Evolutionary conservation across 257 asterid genomes (phyloP).

Genomic region (Ajuga chamaepitys): DNA sequence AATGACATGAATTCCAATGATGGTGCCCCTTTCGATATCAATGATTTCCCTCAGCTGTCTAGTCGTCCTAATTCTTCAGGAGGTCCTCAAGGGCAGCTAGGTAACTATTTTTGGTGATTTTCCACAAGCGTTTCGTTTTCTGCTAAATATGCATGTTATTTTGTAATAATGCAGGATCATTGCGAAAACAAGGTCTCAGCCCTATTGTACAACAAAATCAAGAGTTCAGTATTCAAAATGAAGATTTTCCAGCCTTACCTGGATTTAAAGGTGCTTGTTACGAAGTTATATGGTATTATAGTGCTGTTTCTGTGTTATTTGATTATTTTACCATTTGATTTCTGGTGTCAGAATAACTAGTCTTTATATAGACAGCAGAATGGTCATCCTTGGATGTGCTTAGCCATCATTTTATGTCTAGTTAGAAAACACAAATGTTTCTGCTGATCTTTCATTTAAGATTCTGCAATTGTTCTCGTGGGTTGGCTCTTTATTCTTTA

Average conservation of each 20-base stretch:
- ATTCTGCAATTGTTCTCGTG: not conserved
- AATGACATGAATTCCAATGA: conserved; percentile 80
- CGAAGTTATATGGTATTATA: not conserved
- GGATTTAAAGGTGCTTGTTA: conserved; percentile 75
- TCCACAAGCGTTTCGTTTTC: conserved; percentile 14
- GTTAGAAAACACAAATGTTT: not conserved
- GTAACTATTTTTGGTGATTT: conserved; percentile 32
- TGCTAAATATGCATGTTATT: conserved; percentile 17
- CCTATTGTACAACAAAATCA: conserved; percentile 94
- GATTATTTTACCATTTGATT: not conserved
- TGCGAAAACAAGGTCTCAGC: conserved; percentile 87
- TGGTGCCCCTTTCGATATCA: conserved; percentile 86
- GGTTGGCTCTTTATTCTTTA: not conserved
- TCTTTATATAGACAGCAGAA: not conserved
- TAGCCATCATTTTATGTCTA: not conserved
- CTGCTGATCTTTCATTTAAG: not conserved
- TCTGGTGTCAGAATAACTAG: not conserved
- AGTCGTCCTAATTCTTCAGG: conserved; percentile 98
- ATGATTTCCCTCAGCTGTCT: conserved; percentile 90
- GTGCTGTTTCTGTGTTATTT: not conserved
- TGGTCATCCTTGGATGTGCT: not conserved
- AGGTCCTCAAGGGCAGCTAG: conserved; percentile 92
- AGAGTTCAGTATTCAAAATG: conserved; percentile 97
- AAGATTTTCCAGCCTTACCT: conserved; percentile 98
- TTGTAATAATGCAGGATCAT: conserved; percentile 54